Evolutionary conservation across 2,329 filamentous ascomycete species (phyloP), one percentile per base, ranked within the genome.

Genomic region (Grosmannia huntii): DNA sequence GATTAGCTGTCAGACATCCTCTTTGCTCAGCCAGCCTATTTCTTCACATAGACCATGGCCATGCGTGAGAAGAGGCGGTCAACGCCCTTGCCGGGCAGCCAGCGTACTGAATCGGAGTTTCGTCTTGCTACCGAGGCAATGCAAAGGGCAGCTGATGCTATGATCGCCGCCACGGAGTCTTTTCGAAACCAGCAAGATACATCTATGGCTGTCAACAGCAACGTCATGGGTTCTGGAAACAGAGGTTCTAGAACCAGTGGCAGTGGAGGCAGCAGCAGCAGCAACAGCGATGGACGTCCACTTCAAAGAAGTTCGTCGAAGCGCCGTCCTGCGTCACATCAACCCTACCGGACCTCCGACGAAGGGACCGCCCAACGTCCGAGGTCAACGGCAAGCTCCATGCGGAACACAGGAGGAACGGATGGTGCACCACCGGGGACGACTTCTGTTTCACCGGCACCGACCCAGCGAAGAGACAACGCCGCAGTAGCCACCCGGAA

Each of bases 141-240:
- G 65, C 63, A 68, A 59, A 62, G 61, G 21, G 68, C 68, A 9
- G 67, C 66, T 44, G 63, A 67, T 46, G 66, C 66, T 52, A 68
- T 69, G 66, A 62, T 64, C 2, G 64, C 64, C 21, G 67, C 66
- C 27, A 67, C 66, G 4, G 65, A 67, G 53, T 65, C 67, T 9
- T 66, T 68, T 50, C 60, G 63, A 36, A 57, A 56, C 16, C 58
- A 63, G 21, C 51, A 62, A 1, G 59, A 60, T 11, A 14, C 19
- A 12, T 31, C 38, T 21, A 14, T 49, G n/a, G 10, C 48, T 27
- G 55, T 36, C n/a, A 19, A 21, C 14, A 33, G 33, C 44, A 57
- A 54, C 27, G 10, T 27, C 10, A 9, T 11, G 56, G 28, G 16
- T 36, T 16, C 21, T 25, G 53, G 36, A 21, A n/a, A 9, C 19